These are phyloP conservation scores for Letharia columbiana DNA, from an alignment of 495 filamentous ascomycete species.

Conservation along the genomic window DNA sequence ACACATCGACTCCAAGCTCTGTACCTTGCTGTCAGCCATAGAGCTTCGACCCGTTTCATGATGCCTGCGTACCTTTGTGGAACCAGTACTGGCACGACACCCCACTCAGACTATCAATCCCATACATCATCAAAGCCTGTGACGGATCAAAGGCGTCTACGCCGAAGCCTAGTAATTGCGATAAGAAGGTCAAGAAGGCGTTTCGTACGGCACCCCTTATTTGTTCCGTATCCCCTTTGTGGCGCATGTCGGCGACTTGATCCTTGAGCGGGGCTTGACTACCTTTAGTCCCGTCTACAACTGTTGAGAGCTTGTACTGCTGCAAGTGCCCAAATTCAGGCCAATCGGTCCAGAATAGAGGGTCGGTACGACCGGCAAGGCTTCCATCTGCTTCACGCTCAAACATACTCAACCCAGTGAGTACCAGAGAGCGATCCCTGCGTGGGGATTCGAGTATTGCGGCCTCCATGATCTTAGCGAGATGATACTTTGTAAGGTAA, in stretches of 20 bases:
- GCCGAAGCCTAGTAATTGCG: constrained; percentile 8
- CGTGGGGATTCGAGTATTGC: constrained; percentile 18
- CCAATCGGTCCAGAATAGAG: constrained; percentile 13
- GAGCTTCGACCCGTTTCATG: too few species aligned
- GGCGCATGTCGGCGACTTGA: background rate
- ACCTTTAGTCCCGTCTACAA: background rate
- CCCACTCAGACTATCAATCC: constrained; percentile 16
- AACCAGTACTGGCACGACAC: constrained; percentile 18
- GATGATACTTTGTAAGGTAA: constrained; percentile 10
- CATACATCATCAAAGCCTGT: constrained; percentile 6
- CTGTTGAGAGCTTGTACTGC: background rate
- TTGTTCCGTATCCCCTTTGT: background rate
- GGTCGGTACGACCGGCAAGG: background rate
- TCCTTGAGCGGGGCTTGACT: background rate
- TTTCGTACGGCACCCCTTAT: background rate
- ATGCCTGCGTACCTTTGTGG: constrained; percentile 8
- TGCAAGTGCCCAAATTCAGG: constrained; percentile 15
- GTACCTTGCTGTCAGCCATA: background rate
- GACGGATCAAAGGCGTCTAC: constrained; percentile 1
- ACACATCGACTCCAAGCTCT: constrained; percentile 10
- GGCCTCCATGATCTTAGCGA: constrained; percentile 23
- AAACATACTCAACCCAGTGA: constrained; percentile 20
- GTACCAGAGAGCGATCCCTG: constrained; percentile 14
- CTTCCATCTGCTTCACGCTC: constrained; percentile 1
- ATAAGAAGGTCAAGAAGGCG: constrained; percentile 10